Evolutionary conservation across 345 rosid genomes (phyloP).

Genomic region (Triadica sebifera): DNA sequence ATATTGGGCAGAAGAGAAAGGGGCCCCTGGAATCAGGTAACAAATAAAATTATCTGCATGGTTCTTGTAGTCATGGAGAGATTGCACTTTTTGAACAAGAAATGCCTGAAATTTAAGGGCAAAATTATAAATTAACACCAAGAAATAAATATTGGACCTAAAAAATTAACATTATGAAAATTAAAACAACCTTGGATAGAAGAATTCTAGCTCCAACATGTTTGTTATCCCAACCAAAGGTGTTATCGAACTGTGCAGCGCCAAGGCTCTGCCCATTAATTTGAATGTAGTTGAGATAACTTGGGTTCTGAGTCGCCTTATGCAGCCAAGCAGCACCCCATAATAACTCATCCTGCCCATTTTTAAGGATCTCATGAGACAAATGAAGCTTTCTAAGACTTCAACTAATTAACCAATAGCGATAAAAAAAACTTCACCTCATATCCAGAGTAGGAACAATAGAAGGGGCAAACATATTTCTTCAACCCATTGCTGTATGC

Average conservation of each 20-base stretch:
- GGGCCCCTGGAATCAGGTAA: constrained; percentile 83
- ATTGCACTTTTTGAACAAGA: constrained; percentile 65
- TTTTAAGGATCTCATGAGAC: neutral
- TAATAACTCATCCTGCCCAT: constrained; percentile 31
- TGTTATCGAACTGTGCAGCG: constrained; percentile 32
- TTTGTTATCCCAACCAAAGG: constrained; percentile 40
- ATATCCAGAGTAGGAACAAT: constrained; percentile 58
- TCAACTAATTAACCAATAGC: neutral
- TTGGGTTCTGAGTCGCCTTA: constrained; percentile 31
- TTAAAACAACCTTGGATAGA: constrained; percentile 23
- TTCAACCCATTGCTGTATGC: constrained; percentile 51
- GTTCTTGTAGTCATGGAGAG: constrained; percentile 88
- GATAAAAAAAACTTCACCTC: constrained; percentile 27
- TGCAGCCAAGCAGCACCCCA: constrained; percentile 41
- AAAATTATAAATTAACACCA: neutral
- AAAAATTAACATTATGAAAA: neutral
- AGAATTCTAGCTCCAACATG: constrained; percentile 39
- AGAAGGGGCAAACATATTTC: constrained; percentile 50
- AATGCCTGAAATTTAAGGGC: constrained; percentile 45
- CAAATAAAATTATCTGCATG: constrained; percentile 97
- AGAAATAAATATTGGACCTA: neutral
- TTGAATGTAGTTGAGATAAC: constrained; percentile 31
- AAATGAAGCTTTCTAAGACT: neutral
- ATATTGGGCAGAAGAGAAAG: constrained; percentile 71
- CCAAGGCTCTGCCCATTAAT: constrained; percentile 30